Evolutionary conservation across 2,329 filamentous ascomycete genomes (phyloP).

Genomic region (Aspergillus uvarum): DNA sequence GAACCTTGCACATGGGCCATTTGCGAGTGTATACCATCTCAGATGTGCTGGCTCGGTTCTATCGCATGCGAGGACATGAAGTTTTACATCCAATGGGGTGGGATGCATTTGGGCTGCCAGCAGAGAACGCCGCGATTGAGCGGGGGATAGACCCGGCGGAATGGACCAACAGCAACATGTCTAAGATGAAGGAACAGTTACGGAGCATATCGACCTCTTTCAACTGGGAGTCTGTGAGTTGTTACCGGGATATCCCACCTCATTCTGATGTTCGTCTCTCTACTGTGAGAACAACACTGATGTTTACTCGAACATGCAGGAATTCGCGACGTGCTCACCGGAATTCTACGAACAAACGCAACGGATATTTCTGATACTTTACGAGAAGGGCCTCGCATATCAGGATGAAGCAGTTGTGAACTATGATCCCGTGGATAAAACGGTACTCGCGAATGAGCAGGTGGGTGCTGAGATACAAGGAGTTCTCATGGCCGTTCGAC

Average conservation of each 20-base stretch:
- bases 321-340: slow-evolving; percentile 80
- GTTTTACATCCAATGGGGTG: slow-evolving; percentile 90
- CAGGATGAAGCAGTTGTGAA: slow-evolving; percentile 83
- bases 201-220: slow-evolving; percentile 76
- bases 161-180: slow-evolving; percentile 81
- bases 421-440: slow-evolving; percentile 86
- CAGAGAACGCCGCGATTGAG: slow-evolving; percentile 88
- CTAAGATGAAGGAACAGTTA: slow-evolving; percentile 80
- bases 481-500: slow-evolving; percentile 1
- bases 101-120: slow-evolving; percentile 88
- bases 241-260: neutral
- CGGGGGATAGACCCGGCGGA: slow-evolving; percentile 71
- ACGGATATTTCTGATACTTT: slow-evolving; percentile 75
- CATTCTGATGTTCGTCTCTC: neutral
- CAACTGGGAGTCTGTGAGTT: slow-evolving; percentile 76
- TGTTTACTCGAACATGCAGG: slow-evolving; percentile 51
- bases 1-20: slow-evolving; percentile 81
- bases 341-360: slow-evolving; percentile 89
- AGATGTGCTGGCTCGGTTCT: slow-evolving; percentile 77
- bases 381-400: slow-evolving; percentile 74
- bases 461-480: slow-evolving; percentile 19
- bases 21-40: slow-evolving; percentile 87
- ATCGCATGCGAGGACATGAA: slow-evolving; percentile 69
- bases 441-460: slow-evolving; percentile 88
- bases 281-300: neutral